Base-by-base conservation (phyloP, 495 filamentous ascomycete genomes). In the Platismatia glauca region DNA sequence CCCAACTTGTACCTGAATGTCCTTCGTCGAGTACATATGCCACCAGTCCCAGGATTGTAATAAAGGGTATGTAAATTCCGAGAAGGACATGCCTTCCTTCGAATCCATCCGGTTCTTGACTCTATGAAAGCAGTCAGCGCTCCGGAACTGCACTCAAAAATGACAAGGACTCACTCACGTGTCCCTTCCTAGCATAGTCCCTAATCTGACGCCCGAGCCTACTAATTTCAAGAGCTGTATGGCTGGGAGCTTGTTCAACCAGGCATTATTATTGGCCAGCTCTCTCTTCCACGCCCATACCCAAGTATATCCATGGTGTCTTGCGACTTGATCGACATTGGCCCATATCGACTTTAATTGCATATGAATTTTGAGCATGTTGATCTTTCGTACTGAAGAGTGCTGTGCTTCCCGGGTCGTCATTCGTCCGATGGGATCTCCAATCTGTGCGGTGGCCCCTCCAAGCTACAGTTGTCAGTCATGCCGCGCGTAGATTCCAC, bases 31-130 rank as follows among this genome's bases (percentile, higher is more conserved):
- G 69, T 87, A 91, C 74, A 97, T 77, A 59, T 84, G 73, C 88
- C 88, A 97, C 86, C 91, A 99, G 73, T 99, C 94, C 86, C 91
- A 97, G n/a, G 85, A 89, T 72, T 99, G 94, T 66, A 99, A 81
- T 29, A 97, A 71, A 18, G 95, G 94, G 67, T 99, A 99, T 4
- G 83, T 79, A 71, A 99, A 96, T 73, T 99, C 94, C 24, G 89
- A 86, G 67, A 93, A 89, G 12, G 92, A 94, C 84, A 99, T 90
- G 59, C 94, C 94, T 58, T 93, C 88, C 0, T 89, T 89, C 29
- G 83, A 84, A 31, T 78, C 77, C 81, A 97, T 82, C 61, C 87
- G 88, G 16, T 79, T 86, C 73, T 89, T 94, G 59, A 97, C 94
- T 29, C 90, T 93, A 50, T 9, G 39, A 18, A n/a, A 48, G 41